These are phyloP conservation scores for Oryza glaberrima DNA, from an alignment of 176 grass and related monocot species.

Conservation along the genomic window DNA sequence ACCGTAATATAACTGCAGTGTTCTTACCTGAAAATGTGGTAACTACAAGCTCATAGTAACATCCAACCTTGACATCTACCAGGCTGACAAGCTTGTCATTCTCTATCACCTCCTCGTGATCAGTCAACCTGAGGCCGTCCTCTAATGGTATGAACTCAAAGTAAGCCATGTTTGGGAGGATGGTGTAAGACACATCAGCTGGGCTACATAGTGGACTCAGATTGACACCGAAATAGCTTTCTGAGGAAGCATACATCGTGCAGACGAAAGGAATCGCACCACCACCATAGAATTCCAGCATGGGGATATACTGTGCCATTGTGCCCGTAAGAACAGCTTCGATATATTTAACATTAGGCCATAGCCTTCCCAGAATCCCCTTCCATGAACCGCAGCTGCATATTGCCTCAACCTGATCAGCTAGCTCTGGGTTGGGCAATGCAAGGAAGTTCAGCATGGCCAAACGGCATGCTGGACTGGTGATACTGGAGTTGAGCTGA, in stretches of 20 bases:
- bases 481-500: conserved; percentile 54
- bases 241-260: conserved; percentile 77
- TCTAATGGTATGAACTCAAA: conserved; percentile 79
- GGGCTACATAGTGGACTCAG: conserved; percentile 62
- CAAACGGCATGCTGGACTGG: conserved; percentile 40
- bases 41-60: conserved; percentile 77
- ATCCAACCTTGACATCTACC: conserved; percentile 70
- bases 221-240: conserved; percentile 75
- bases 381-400: conserved; percentile 57
- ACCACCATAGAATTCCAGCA: conserved; percentile 75
- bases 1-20: not conserved
- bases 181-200: conserved; percentile 63
- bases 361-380: conserved; percentile 62
- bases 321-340: conserved; percentile 80
- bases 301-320: conserved; percentile 77
- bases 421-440: conserved; percentile 51
- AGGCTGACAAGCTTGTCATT: conserved; percentile 62
- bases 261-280: conserved; percentile 64
- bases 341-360: conserved; percentile 75
- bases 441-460: conserved; percentile 48
- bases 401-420: conserved; percentile 63
- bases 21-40: conserved; percentile 76
- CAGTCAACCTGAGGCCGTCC: conserved; percentile 47
- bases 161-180: conserved; percentile 85
- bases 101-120: conserved; percentile 47